phyloP scores from a whole-genome alignment of 208 protist species.

The Borovskyia barvae region DNA sequence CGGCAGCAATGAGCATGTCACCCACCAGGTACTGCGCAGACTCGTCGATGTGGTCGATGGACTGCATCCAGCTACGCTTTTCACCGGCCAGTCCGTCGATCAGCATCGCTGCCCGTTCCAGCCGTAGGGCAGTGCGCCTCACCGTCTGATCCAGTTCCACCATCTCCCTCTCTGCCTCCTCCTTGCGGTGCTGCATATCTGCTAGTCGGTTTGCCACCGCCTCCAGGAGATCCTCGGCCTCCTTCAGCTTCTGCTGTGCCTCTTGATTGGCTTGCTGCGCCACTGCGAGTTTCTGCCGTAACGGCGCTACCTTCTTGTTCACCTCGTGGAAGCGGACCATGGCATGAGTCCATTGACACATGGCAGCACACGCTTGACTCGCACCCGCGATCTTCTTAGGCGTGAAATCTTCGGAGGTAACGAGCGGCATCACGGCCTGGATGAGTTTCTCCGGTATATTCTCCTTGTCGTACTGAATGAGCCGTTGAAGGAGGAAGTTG shows the following conservation, averaged over 20 bases:
- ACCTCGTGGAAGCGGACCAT: constrained; percentile 98
- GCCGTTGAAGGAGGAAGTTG: constrained; percentile 86
- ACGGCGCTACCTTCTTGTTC: constrained; percentile 94
- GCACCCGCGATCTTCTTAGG: constrained; percentile 94
- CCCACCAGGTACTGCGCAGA: constrained; percentile 91
- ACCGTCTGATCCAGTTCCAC: constrained; percentile 92
- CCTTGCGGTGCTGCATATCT: constrained; percentile 92
- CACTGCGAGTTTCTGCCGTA: constrained; percentile 84
- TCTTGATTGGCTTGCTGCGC: constrained; percentile 93
- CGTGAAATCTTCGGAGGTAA: constrained; percentile 94
- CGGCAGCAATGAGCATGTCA: constrained; percentile 96
- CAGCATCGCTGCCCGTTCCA: constrained; percentile 94
- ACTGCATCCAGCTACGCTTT: constrained; percentile 92
- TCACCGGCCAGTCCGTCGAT: constrained; percentile 97
- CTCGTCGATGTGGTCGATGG: constrained; percentile 86
- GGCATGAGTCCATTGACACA: constrained; percentile 98
- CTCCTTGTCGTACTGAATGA: constrained; percentile 97
- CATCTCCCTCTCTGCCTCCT: constrained; percentile 92
- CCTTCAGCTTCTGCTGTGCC: constrained; percentile 88
- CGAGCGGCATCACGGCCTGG: constrained; percentile 90
- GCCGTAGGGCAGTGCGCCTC: constrained; percentile 92
- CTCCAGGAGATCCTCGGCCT: constrained; percentile 87
- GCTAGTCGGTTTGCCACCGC: constrained; percentile 92
- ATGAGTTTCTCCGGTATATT: constrained; percentile 95
- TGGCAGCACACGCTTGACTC: constrained; percentile 96